Conservation (phyloP, 139 green algal genomes). For the Raphidocelis subcapitata region DNA sequence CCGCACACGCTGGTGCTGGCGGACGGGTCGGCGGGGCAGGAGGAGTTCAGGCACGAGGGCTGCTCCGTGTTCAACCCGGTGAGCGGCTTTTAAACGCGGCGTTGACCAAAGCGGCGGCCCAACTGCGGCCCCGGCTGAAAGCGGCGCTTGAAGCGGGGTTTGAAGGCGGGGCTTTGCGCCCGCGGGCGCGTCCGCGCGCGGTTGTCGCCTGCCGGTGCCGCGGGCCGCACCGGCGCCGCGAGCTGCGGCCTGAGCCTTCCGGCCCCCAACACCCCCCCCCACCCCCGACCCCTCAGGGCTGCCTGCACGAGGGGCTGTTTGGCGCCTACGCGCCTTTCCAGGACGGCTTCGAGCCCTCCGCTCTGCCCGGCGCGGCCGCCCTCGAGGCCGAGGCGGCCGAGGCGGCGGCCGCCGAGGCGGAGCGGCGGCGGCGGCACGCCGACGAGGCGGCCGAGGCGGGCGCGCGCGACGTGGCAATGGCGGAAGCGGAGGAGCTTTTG, state of each 20-base stretch:
- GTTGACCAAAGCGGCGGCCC: not conserved
- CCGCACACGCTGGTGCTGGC: constrained; percentile 82
- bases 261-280: not conserved
- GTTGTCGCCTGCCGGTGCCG: not conserved
- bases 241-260: not conserved
- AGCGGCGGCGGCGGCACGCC: too few relatives aligned
- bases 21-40: constrained; percentile 56
- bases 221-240: not conserved
- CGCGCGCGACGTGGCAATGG: too few relatives aligned
- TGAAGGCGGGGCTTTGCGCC: not conserved
- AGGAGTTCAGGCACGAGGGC: constrained; percentile 47
- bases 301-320: constrained; percentile 65
- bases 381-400: not conserved
- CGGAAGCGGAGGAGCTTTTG: too few relatives aligned
- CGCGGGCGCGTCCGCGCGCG: too few relatives aligned
- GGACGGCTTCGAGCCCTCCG: constrained; percentile 52
- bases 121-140: constrained; percentile 2
- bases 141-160: not conserved
- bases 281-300: constrained; percentile 53
- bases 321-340: constrained; percentile 56
- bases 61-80: constrained; percentile 79
- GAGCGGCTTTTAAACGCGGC: not conserved
- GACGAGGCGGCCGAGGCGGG: too few relatives aligned
- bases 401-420: not conserved
- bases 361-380: constrained; percentile 32